phyloP scores from a whole-genome alignment of 345 rosid species.

The Anacardium occidentale region DNA sequence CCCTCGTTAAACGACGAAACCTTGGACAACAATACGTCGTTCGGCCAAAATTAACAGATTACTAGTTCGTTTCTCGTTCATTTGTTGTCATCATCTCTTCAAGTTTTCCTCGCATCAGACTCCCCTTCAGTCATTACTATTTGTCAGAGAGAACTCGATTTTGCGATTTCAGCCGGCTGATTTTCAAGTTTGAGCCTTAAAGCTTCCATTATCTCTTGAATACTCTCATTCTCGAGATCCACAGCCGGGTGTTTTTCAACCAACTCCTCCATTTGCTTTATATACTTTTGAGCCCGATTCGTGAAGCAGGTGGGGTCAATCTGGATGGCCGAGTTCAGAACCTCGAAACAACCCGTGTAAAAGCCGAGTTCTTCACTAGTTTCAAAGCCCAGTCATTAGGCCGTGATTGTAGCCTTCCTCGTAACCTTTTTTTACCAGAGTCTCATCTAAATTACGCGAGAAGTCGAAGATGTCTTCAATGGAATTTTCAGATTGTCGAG shows the following conservation, averaged over 20 bases:
- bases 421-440: conserved; percentile 63
- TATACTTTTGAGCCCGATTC: conserved; percentile 48
- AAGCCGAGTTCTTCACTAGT: conserved; percentile 76
- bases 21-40: too few species aligned
- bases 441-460: conserved; percentile 51
- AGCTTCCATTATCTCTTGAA: conserved; percentile 54
- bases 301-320: conserved; percentile 49
- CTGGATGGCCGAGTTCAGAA: conserved; percentile 54
- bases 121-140: too few species aligned
- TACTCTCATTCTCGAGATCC: conserved; percentile 66
- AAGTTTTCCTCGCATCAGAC: too few species aligned
- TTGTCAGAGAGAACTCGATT: too few species aligned
- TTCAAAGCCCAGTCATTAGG: conserved; percentile 61
- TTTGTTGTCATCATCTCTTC: too few species aligned
- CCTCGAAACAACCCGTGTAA: conserved; percentile 73
- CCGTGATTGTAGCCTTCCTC: conserved; percentile 65
- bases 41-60: too few species aligned
- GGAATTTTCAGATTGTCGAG: conserved; percentile 21
- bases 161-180: too few species aligned
- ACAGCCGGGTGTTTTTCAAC: conserved; percentile 48
- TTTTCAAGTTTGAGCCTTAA: conserved; percentile 68
- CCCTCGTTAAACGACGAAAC: too few species aligned
- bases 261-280: conserved; percentile 58
- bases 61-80: too few species aligned
- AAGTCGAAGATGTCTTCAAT: conserved; percentile 53